A percentile compares a stretch with the other conserved stretches of the same genome.
phyloP scores from a whole-genome alignment of 306 rosid species.

The Prinsepia uniflora region DNA sequence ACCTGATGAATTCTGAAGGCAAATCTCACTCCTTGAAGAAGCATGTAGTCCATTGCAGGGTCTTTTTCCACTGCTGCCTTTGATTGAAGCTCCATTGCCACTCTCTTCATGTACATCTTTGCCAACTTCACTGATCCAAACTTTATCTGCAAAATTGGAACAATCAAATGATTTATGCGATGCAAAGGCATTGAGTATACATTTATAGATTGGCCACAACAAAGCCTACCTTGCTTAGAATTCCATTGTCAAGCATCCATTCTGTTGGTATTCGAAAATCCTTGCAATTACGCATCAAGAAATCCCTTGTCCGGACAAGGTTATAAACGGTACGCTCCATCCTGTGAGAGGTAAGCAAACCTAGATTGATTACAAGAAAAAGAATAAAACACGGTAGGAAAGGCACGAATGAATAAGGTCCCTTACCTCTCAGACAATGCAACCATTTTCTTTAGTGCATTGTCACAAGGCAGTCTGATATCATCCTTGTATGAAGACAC shows the following conservation, averaged over 20 bases:
- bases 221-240: constrained; percentile 65
- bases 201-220: not conserved
- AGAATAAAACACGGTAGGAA: not conserved
- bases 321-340: constrained; percentile 88
- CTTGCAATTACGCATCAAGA: constrained; percentile 75
- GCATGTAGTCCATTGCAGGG: constrained; percentile 97
- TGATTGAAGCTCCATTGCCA: constrained; percentile 88
- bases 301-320: constrained; percentile 81
- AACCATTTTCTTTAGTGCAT: constrained; percentile 89
- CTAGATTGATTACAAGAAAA: not conserved
- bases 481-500: constrained; percentile 81
- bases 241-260: constrained; percentile 96
- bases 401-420: not conserved
- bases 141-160: constrained; percentile 56
- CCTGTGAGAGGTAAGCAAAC: constrained; percentile 35
- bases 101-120: constrained; percentile 84
- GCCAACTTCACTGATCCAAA: constrained; percentile 89
- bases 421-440: constrained; percentile 79
- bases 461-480: constrained; percentile 64
- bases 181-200: not conserved
- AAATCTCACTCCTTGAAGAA: constrained; percentile 99
- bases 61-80: constrained; percentile 84
- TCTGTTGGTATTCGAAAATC: constrained; percentile 78
- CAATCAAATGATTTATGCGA: constrained; percentile 3
- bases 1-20: constrained; percentile 99